These are phyloP conservation scores for Fusarium protoensiforme DNA, from an alignment of 2,329 filamentous ascomycete species.

Conservation along the genomic window DNA sequence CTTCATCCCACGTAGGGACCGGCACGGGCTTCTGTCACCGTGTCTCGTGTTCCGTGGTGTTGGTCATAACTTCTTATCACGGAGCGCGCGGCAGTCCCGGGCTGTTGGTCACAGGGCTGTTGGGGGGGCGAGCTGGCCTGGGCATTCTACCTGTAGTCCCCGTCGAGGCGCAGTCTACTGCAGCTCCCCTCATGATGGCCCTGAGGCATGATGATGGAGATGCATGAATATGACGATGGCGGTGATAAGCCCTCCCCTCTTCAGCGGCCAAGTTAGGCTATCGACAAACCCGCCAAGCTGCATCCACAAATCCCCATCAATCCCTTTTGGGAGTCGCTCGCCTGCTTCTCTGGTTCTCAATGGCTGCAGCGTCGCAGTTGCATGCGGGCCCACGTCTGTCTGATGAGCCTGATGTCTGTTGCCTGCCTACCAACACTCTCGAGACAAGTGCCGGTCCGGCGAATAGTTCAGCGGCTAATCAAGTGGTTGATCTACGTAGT, in stretches of 20 bases:
- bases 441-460: constrained; percentile 12
- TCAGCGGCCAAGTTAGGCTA: neutral
- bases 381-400: constrained; percentile 13
- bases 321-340: constrained; percentile 8
- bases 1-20: constrained; percentile 30
- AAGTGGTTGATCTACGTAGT: neutral
- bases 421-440: neutral
- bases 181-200: constrained; percentile 8
- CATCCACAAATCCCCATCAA: neutral
- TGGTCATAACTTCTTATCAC: constrained; percentile 12
- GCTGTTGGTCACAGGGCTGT: constrained; percentile 21
- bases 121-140: neutral
- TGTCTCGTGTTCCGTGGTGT: constrained; percentile 13
- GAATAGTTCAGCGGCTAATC: constrained; percentile 9
- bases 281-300: constrained; percentile 2
- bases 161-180: constrained; percentile 10
- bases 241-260: neutral
- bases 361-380: constrained; percentile 16
- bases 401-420: neutral
- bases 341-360: neutral
- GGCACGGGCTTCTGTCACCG: constrained; percentile 5
- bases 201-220: constrained; percentile 17
- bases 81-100: constrained; percentile 19
- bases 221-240: constrained; percentile 20
- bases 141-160: constrained; percentile 6